Conservation (phyloP, 345 rosid species). For the Eutrema yunnanense region DNA sequence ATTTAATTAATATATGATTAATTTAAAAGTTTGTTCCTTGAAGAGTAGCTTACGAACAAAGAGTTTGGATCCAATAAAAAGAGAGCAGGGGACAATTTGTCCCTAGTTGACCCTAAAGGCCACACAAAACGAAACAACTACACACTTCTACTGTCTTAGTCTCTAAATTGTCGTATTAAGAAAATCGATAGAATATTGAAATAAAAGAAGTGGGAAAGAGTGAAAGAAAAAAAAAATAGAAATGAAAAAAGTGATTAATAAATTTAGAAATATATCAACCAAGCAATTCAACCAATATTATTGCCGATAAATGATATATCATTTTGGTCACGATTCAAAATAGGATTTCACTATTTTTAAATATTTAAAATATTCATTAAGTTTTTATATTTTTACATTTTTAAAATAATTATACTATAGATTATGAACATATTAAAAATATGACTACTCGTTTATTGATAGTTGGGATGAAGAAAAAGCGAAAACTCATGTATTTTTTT, state of each 20-base stretch:
- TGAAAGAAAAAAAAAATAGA: background rate
- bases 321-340: background rate
- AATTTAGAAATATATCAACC: background rate
- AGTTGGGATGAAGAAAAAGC: too few relatives aligned
- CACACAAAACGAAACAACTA: conserved; percentile 16
- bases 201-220: background rate
- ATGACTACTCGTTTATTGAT: too few relatives aligned
- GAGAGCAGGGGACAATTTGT: conserved; percentile 18
- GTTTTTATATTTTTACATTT: too few relatives aligned
- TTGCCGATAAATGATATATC: background rate
- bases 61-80: conserved; percentile 21
- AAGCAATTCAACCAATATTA: background rate
- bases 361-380: too few relatives aligned
- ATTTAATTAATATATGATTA: background rate
- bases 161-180: background rate
- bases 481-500: too few relatives aligned
- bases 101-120: conserved; percentile 22
- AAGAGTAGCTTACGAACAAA: conserved; percentile 7
- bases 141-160: conserved; percentile 1
- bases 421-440: background rate
- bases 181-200: background rate
- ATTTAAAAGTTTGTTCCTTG: background rate
- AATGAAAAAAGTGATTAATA: background rate
- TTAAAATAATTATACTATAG: too few relatives aligned
- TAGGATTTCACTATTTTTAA: too few relatives aligned